phyloP scores from a whole-genome alignment of 2,329 filamentous ascomycete genomes.

The Colletotrichum lini region DNA sequence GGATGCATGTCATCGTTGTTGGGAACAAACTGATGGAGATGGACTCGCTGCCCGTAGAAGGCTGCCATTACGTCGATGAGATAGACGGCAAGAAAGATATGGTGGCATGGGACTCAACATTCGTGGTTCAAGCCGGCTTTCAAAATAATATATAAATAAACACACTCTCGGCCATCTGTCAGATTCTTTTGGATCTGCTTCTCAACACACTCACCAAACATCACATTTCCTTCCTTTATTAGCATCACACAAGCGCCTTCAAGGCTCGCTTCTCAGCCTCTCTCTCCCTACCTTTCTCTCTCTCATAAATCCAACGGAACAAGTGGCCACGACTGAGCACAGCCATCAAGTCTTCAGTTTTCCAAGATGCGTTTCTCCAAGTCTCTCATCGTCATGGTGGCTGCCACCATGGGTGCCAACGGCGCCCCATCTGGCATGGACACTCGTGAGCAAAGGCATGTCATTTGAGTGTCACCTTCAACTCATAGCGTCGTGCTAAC shows the following conservation, averaged over 20 bases:
- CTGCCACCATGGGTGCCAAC: slow-evolving; percentile 37
- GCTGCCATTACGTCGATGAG: slow-evolving; percentile 2
- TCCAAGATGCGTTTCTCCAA: slow-evolving; percentile 38
- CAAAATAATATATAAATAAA: slow-evolving; percentile 10
- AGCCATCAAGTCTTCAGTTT: too few relatives aligned
- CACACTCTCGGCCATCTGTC: not conserved
- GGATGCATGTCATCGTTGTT: slow-evolving; percentile 18
- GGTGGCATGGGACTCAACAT: not conserved
- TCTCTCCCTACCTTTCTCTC: not conserved
- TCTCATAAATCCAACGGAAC: too few relatives aligned
- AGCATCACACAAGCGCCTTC: not conserved
- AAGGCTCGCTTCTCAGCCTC: not conserved
- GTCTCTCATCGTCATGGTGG: slow-evolving; percentile 39
- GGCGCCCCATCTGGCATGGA: slow-evolving; percentile 30
- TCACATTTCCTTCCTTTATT: not conserved
- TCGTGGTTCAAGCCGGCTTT: not conserved
- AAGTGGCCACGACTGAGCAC: too few relatives aligned
- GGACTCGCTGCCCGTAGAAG: not conserved
- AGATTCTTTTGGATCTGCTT: not conserved
- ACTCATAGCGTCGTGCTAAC: not conserved
- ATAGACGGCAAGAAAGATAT: not conserved
- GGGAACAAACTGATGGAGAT: slow-evolving; percentile 26
- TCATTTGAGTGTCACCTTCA: too few relatives aligned
- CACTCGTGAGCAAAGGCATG: slow-evolving; percentile 28
- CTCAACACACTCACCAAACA: slow-evolving; percentile 10